Evolutionary conservation across 345 rosid genomes (phyloP).

Genomic region (thale cress (Arabidopsis thaliana)): DNA sequence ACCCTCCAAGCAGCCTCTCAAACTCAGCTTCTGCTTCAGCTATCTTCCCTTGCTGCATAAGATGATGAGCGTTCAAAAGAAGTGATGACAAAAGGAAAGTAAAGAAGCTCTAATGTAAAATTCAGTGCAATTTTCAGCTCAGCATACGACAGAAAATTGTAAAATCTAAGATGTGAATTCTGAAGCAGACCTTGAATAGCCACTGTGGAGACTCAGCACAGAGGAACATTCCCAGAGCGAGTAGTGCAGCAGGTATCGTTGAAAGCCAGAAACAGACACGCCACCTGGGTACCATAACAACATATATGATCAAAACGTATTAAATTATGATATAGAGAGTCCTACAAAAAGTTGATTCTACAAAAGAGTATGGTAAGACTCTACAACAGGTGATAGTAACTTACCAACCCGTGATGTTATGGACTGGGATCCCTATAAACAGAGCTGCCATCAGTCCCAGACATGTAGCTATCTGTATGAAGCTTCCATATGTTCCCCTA

Average conservation of each 20-base stretch:
- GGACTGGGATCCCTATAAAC: slow-evolving; percentile 85
- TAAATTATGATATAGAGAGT: background rate
- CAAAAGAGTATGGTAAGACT: slow-evolving; percentile 6
- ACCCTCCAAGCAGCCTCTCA: slow-evolving; percentile 81
- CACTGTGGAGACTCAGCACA: slow-evolving; percentile 94
- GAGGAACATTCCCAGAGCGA: slow-evolving; percentile 75
- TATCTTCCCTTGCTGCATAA: slow-evolving; percentile 75
- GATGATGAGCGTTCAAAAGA: slow-evolving; percentile 12
- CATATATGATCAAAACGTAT: slow-evolving; percentile 12
- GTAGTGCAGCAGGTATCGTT: slow-evolving; percentile 78
- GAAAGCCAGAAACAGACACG: slow-evolving; percentile 92
- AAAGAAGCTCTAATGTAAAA: background rate
- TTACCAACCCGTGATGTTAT: slow-evolving; percentile 82
- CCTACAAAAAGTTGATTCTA: background rate
- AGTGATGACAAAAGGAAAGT: background rate
- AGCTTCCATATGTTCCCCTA: slow-evolving; percentile 97
- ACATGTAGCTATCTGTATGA: slow-evolving; percentile 93
- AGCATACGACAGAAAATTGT: background rate
- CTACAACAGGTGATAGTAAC: slow-evolving; percentile 17
- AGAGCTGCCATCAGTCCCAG: slow-evolving; percentile 90
- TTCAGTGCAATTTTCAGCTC: background rate
- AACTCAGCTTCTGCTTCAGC: slow-evolving; percentile 87
- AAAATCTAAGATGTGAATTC: background rate
- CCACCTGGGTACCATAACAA: slow-evolving; percentile 67
- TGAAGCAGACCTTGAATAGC: slow-evolving; percentile 79